Evolutionary conservation across 345 rosid species (phyloP), one percentile per base, ranked within the genome.

Genomic region (Carallia brachiata): DNA sequence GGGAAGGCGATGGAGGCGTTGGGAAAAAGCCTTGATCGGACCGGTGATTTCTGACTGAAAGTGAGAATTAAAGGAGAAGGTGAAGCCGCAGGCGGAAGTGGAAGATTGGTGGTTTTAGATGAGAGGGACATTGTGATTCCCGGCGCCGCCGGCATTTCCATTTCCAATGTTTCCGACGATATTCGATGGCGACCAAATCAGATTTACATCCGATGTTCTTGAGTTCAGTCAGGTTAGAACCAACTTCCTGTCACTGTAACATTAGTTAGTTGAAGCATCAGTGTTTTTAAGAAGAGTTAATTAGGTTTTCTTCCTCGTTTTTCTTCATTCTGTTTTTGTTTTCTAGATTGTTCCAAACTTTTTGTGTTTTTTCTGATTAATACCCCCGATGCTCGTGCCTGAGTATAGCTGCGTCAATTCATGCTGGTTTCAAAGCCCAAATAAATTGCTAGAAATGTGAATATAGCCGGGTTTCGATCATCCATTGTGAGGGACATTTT

Each of bases 171-270:
- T 64, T 73, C 90, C 18, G 82, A 81, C 68, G 93, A 88, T 73
- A 83, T 88, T 70, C 79, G 81, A 5, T 79, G 93, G 93, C 15
- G 93, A 88, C 63, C 81, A 86, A 69, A 83, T 82, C 65, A 83
- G 93, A 19, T 84, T 79, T 81, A 84, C 80, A 75, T 86, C 93
- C 17, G 93, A 88, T 76, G 86, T 84, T 70, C 90, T 88, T 36
- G 80, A 88, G 54, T 88, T 86, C 81, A 86, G 79, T 74, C 89
- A 84, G 90, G 92, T 83, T 3, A 36, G 6, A 12, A 53, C 66
- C 5, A 27, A 2, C 30, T 4, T 31, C 2, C 44, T 10, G 12
- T 23, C 9, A 50, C 2, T 66, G 9, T 31, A 13, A 27, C 23
- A 6, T 6, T 19, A 56, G 39, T 23, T 23, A 7, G n/a, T 31